These are phyloP conservation scores for Penicillium sp. DNA, from an alignment of 2,329 filamentous ascomycete species.

Conservation along the genomic window DNA sequence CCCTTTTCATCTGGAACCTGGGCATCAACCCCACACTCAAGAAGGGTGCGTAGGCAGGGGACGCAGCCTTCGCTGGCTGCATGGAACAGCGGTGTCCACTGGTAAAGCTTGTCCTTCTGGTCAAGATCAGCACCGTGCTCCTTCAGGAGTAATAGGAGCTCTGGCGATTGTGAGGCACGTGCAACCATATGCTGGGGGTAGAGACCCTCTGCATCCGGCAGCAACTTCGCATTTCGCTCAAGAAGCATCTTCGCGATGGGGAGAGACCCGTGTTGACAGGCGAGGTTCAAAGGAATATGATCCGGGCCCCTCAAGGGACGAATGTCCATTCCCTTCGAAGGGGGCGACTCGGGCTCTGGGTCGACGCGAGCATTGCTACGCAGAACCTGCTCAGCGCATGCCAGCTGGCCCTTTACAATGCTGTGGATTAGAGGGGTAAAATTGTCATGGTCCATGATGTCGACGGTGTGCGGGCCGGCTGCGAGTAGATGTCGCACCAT, in stretches of 20 bases:
- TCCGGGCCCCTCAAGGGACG: constrained; percentile 62
- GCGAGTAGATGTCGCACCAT: constrained; percentile 75
- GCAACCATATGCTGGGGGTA: constrained; percentile 97
- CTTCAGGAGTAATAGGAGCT: constrained; percentile 76
- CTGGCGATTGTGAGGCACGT: constrained; percentile 76
- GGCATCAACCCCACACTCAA: constrained; percentile 75
- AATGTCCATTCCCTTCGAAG: background rate
- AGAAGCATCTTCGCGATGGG: constrained; percentile 82
- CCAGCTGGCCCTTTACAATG: constrained; percentile 81
- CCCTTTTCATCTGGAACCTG: constrained; percentile 87
- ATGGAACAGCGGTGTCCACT: constrained; percentile 95
- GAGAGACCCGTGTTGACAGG: constrained; percentile 87
- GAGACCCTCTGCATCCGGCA: constrained; percentile 93
- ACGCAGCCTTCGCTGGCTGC: constrained; percentile 96
- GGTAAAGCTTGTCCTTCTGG: constrained; percentile 91
- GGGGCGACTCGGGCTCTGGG: constrained; percentile 58
- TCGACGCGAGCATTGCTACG: constrained; percentile 79
- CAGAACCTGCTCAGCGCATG: constrained; percentile 77
- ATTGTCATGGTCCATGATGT: constrained; percentile 92
- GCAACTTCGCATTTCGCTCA: constrained; percentile 72
- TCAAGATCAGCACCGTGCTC: constrained; percentile 86
- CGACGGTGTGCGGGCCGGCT: constrained; percentile 71
- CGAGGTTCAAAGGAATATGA: constrained; percentile 90
- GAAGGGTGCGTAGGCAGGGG: constrained; percentile 75
- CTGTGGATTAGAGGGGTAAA: constrained; percentile 95